phyloP scores from a whole-genome alignment of 2,329 filamentous ascomycete species.

The Cercospora sp. region DNA sequence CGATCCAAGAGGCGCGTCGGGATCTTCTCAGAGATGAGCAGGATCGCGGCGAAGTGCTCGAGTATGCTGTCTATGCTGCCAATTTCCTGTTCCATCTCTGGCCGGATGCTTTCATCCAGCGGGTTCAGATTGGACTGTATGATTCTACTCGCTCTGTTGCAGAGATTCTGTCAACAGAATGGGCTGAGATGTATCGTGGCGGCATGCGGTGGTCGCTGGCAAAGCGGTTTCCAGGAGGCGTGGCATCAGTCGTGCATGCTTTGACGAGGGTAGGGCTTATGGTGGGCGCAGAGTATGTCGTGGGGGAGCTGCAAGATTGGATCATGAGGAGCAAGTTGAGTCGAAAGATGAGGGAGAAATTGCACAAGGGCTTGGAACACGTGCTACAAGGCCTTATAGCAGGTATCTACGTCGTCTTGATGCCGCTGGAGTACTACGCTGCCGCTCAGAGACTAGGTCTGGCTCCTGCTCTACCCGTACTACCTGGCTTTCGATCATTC shows the following conservation, averaged over 20 bases:
- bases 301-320: slow-evolving; percentile 21
- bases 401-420: slow-evolving; percentile 28
- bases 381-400: slow-evolving; percentile 22
- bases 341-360: slow-evolving; percentile 17
- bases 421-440: slow-evolving; percentile 33
- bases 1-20: slow-evolving; percentile 21
- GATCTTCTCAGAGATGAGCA: slow-evolving; percentile 28
- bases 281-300: slow-evolving; percentile 24
- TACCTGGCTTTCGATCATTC: slow-evolving; percentile 26
- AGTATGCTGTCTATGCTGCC: slow-evolving; percentile 16
- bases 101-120: slow-evolving; percentile 26
- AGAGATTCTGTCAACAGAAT: slow-evolving; percentile 23
- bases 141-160: slow-evolving; percentile 22
- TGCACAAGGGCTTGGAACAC: slow-evolving; percentile 18
- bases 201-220: slow-evolving; percentile 20
- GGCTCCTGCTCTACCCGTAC: slow-evolving; percentile 27
- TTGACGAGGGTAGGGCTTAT: slow-evolving; percentile 22
- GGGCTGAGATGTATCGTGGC: slow-evolving; percentile 13
- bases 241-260: slow-evolving; percentile 21
- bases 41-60: slow-evolving; percentile 29
- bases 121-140: slow-evolving; percentile 32
- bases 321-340: slow-evolving; percentile 13
- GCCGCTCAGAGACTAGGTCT: slow-evolving; percentile 31
- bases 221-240: slow-evolving; percentile 23
- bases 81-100: slow-evolving; percentile 27